Conservation (phyloP, 2,329 filamentous ascomycete species). For the Diaporthe batatas region DNA sequence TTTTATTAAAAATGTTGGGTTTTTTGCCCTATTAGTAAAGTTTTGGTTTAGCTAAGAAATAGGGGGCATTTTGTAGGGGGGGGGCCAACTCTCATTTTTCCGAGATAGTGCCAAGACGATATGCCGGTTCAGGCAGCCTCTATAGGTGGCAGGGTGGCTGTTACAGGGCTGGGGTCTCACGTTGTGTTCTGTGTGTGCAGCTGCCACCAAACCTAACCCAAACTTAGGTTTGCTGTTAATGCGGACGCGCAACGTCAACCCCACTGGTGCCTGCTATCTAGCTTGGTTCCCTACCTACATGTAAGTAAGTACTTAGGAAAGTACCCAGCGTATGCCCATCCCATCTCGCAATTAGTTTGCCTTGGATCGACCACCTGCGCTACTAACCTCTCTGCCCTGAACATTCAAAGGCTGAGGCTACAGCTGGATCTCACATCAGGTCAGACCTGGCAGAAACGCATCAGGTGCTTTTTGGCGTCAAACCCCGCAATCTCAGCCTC, state of each 20-base stretch:
- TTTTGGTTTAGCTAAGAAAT: no score
- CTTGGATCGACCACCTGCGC: background rate
- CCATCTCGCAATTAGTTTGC: background rate
- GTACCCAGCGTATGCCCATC: background rate
- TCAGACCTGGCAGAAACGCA: constrained; percentile 21
- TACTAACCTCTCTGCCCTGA: background rate
- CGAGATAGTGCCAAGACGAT: constrained; percentile 19
- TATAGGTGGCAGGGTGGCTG: constrained; percentile 2
- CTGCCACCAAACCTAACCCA: constrained; percentile 9
- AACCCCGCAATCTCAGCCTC: constrained; percentile 22
- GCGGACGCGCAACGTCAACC: constrained; percentile 35
- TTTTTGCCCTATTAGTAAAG: no score
- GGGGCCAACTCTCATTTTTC: no score
- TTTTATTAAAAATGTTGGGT: no score
- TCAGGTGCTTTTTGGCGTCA: constrained; percentile 9
- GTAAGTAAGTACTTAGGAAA: no score
- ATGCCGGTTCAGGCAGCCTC: constrained; percentile 8
- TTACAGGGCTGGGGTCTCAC: constrained; percentile 17
- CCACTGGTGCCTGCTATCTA: constrained; percentile 34
- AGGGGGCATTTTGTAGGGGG: no score
- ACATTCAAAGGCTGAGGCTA: background rate
- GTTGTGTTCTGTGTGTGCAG: constrained; percentile 12
- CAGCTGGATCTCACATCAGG: constrained; percentile 40
- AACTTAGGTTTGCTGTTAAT: constrained; percentile 16
- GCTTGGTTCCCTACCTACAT: background rate